These are phyloP conservation scores for Marasmius oreades DNA, from an alignment of 1,284 basidiomycete species.

Conservation along the genomic window DNA sequence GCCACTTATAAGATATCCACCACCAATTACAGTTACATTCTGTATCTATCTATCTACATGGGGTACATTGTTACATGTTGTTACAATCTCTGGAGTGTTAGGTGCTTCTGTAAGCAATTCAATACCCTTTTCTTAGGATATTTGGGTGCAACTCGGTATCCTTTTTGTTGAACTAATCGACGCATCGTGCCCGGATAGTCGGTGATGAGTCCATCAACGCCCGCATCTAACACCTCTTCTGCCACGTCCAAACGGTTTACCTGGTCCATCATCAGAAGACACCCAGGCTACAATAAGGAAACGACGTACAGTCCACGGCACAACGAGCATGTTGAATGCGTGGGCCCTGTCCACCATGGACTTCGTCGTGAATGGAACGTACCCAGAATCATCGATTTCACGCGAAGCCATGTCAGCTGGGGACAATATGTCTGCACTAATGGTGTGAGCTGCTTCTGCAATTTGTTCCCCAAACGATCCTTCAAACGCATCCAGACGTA, in stretches of 20 bases:
- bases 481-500: conserved; percentile 52
- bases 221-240: conserved; percentile 54
- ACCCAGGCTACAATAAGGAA: background rate
- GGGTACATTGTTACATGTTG: background rate
- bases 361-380: conserved; percentile 57
- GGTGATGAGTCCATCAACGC: conserved; percentile 71
- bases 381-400: conserved; percentile 37
- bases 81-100: conserved; percentile 10
- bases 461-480: conserved; percentile 53
- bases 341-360: conserved; percentile 70
- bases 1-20: background rate
- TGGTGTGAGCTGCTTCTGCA: conserved; percentile 64
- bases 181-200: conserved; percentile 61
- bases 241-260: conserved; percentile 58
- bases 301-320: conserved; percentile 67
- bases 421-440: conserved; percentile 67
- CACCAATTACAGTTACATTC: too few species aligned
- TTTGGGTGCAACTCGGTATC: conserved; percentile 46
- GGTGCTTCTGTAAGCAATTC: conserved; percentile 50
- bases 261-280: conserved; percentile 27
- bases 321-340: conserved; percentile 55
- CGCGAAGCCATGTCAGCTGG: conserved; percentile 46
- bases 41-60: background rate
- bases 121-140: conserved; percentile 56
- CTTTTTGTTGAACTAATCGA: conserved; percentile 47